Percentiles rank a stretch among this genome's conserved stretches.
These are phyloP conservation scores for Claviceps humidiphila DNA, from an alignment of 2,329 filamentous ascomycete species.

Conservation along the genomic window DNA sequence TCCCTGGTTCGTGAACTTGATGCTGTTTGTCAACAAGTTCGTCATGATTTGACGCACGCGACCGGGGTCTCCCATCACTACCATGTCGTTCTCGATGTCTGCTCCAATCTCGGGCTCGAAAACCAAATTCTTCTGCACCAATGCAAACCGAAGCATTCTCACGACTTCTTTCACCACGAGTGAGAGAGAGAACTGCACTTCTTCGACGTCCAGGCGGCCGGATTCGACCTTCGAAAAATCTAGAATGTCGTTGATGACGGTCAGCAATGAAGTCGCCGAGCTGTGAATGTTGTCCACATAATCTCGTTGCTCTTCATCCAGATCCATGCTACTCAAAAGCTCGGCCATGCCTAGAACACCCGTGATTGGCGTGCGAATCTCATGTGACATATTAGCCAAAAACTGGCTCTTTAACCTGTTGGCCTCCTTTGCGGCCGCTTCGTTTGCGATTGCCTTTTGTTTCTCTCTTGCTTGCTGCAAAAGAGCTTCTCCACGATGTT, in stretches of 20 bases:
- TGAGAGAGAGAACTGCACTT: slow-evolving; percentile 65
- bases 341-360: slow-evolving; percentile 74
- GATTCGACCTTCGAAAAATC: slow-evolving; percentile 83
- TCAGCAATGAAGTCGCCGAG: slow-evolving; percentile 68
- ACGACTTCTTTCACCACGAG: slow-evolving; percentile 66
- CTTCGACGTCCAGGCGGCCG: slow-evolving; percentile 63
- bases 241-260: slow-evolving; percentile 82
- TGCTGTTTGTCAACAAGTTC: slow-evolving; percentile 64
- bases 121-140: slow-evolving; percentile 63
- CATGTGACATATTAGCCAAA: slow-evolving; percentile 70
- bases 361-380: slow-evolving; percentile 66
- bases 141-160: slow-evolving; percentile 79
- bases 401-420: slow-evolving; percentile 71
- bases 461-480: slow-evolving; percentile 56
- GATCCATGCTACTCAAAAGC: slow-evolving; percentile 52
- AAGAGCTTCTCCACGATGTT: slow-evolving; percentile 49
- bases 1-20: slow-evolving; percentile 61
- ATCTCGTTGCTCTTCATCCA: slow-evolving; percentile 59
- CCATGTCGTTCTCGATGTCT: slow-evolving; percentile 52
- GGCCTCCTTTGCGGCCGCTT: slow-evolving; percentile 66
- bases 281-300: slow-evolving; percentile 67
- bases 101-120: slow-evolving; percentile 53
- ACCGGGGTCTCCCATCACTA: slow-evolving; percentile 78
- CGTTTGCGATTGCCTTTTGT: slow-evolving; percentile 56
- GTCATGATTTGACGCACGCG: slow-evolving; percentile 73